phyloP scores from a whole-genome alignment of 2,329 filamentous ascomycete genomes.

The Trichoderma guizhouense region DNA sequence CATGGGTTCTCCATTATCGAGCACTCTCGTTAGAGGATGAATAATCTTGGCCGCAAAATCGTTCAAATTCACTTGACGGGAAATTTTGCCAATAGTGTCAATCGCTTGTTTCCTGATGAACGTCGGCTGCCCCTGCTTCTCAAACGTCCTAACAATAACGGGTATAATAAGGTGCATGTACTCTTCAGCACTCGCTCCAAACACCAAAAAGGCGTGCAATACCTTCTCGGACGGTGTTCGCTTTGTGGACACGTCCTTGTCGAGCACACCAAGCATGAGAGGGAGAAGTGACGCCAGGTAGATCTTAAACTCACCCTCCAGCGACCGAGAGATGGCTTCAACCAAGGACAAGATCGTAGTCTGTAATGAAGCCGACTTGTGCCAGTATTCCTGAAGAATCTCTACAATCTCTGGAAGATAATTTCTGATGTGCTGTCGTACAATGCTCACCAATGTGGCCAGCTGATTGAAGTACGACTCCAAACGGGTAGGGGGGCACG shows the following conservation, averaged over 20 bases:
- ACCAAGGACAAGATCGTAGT: slow-evolving; percentile 88
- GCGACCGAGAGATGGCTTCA: slow-evolving; percentile 86
- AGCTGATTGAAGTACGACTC: slow-evolving; percentile 98
- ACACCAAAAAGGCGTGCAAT: slow-evolving; percentile 91
- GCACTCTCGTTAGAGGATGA: slow-evolving; percentile 81
- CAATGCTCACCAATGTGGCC: slow-evolving; percentile 87
- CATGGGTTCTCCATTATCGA: slow-evolving; percentile 67
- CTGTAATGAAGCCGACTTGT: slow-evolving; percentile 73
- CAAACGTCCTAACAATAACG: slow-evolving; percentile 90
- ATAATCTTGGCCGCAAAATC: slow-evolving; percentile 97
- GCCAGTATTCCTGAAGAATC: slow-evolving; percentile 88
- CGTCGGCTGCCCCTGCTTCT: slow-evolving; percentile 76
- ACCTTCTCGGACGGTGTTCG: slow-evolving; percentile 85
- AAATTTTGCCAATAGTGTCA: slow-evolving; percentile 90
- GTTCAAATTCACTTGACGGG: slow-evolving; percentile 92
- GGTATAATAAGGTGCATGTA: slow-evolving; percentile 99
- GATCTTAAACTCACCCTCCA: slow-evolving; percentile 97
- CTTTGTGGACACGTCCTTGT: slow-evolving; percentile 74
- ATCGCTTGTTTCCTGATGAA: slow-evolving; percentile 84
- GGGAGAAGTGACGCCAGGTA: slow-evolving; percentile 87
- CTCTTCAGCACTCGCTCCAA: slow-evolving; percentile 92
- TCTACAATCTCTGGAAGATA: slow-evolving; percentile 84
- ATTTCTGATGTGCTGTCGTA: slow-evolving; percentile 91
- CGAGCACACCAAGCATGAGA: slow-evolving; percentile 89
- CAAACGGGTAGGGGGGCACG: slow-evolving; percentile 70